phyloP scores from a whole-genome alignment of 2,329 filamentous ascomycete species.

The Colletotrichum sp. region DNA sequence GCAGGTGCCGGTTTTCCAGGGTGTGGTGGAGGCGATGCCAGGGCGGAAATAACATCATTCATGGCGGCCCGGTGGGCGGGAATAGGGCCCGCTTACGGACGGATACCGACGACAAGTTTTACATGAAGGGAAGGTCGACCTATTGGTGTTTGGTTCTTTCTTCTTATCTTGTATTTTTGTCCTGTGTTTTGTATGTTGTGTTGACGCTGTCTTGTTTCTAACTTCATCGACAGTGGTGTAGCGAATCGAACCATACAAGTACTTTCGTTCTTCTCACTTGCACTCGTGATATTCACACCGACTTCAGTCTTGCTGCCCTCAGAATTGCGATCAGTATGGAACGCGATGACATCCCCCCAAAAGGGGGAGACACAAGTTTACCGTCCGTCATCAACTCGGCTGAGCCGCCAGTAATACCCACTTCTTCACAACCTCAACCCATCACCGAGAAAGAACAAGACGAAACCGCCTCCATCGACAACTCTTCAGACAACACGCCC shows the following conservation, averaged over 20 bases:
- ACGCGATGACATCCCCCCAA: neutral
- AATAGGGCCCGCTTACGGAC: neutral
- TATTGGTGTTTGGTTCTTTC: neutral
- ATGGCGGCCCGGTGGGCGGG: neutral
- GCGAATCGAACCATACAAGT: neutral
- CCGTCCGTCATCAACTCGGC: neutral
- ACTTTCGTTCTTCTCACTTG: neutral
- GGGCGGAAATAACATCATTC: conserved; percentile 17
- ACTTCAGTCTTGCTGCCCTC: neutral
- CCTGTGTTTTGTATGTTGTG: neutral
- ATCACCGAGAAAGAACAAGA: neutral
- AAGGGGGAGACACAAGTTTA: no score
- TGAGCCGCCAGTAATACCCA: neutral
- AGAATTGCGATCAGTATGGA: neutral
- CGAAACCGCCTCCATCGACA: neutral
- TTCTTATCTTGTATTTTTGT: neutral
- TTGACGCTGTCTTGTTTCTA: neutral
- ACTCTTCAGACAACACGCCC: neutral
- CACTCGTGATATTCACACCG: neutral
- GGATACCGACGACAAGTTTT: neutral
- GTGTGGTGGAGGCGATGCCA: conserved; percentile 2
- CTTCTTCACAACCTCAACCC: neutral
- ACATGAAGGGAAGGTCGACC: neutral
- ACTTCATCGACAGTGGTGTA: neutral
- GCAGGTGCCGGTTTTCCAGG: conserved; percentile 1